Percentiles rank a stretch among this genome's conserved stretches.
These are phyloP conservation scores for Citrus hindsii DNA, from an alignment of 345 rosid species.

Conservation along the genomic window DNA sequence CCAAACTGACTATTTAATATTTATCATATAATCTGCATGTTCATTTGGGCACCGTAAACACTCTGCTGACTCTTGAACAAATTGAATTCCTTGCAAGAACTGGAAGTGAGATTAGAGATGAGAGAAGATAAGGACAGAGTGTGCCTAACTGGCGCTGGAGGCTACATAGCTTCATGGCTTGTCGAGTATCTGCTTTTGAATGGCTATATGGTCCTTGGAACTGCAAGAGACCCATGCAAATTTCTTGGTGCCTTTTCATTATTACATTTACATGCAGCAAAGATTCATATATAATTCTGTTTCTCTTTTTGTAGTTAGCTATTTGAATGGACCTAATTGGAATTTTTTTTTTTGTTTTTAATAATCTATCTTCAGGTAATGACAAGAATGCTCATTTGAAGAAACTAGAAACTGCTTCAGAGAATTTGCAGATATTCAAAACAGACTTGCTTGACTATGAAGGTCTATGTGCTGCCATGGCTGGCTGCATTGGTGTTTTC, in stretches of 20 bases:
- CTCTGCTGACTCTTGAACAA: not conserved
- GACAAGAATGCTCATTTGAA: slow-evolving; percentile 38
- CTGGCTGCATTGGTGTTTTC: too few species aligned
- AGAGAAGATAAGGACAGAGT: slow-evolving; percentile 22
- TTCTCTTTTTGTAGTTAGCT: not conserved
- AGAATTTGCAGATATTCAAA: slow-evolving; percentile 38
- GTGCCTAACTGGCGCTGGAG: slow-evolving; percentile 69
- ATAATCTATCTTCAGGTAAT: slow-evolving; percentile 27
- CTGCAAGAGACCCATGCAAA: slow-evolving; percentile 50
- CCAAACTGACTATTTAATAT: not conserved
- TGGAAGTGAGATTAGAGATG: too few species aligned
- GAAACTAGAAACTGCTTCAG: slow-evolving; percentile 33
- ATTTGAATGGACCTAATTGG: not conserved
- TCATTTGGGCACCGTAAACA: too few species aligned
- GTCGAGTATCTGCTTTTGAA: slow-evolving; percentile 52
- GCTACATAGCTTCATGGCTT: slow-evolving; percentile 41
- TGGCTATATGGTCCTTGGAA: slow-evolving; percentile 49
- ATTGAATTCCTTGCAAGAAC: not conserved
- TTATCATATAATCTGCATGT: too few species aligned
- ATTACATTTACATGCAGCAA: too few species aligned
- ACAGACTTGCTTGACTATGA: slow-evolving; percentile 33
- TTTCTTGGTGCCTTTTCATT: not conserved
- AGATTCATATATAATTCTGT: too few species aligned
- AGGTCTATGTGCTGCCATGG: too few species aligned
- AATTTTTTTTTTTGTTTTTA: too few species aligned